Evolutionary conservation across 805 yeast genomes (phyloP).

Genomic region (Tetrapisispora nanseiensis): DNA sequence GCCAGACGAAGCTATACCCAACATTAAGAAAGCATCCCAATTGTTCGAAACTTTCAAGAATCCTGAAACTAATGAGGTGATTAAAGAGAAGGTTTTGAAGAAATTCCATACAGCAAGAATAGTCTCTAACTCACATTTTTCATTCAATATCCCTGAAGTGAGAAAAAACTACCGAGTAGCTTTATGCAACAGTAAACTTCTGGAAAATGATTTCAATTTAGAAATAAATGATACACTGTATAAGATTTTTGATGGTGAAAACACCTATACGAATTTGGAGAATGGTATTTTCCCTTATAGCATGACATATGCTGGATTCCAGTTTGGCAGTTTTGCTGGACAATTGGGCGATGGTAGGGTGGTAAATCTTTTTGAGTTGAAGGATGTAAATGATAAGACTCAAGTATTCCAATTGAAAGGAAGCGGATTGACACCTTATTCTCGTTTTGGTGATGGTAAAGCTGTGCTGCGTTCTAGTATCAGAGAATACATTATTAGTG

Average conservation of each 20-base stretch:
- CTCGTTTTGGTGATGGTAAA: slow-evolving; percentile 94
- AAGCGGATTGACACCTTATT: slow-evolving; percentile 82
- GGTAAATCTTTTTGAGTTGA: slow-evolving; percentile 64
- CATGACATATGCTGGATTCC: slow-evolving; percentile 92
- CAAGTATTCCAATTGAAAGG: slow-evolving; percentile 72
- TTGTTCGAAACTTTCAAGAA: not conserved
- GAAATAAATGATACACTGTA: slow-evolving; percentile 38
- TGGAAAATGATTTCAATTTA: slow-evolving; percentile 54
- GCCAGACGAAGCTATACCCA: slow-evolving; percentile 27
- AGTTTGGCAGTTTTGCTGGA: slow-evolving; percentile 93
- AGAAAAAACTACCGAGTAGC: slow-evolving; percentile 41
- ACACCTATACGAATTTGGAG: slow-evolving; percentile 28
- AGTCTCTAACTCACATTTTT: slow-evolving; percentile 52
- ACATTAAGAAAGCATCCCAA: not conserved
- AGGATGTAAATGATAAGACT: slow-evolving; percentile 35
- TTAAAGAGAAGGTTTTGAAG: slow-evolving; percentile 11
- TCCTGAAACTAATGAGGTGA: slow-evolving; percentile 1
- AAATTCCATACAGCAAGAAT: slow-evolving; percentile 43
- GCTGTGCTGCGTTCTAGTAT: slow-evolving; percentile 84
- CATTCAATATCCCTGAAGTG: slow-evolving; percentile 61
- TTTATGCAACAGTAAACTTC: slow-evolving; percentile 48
- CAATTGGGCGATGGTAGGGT: slow-evolving; percentile 96
- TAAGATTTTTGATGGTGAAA: slow-evolving; percentile 53
- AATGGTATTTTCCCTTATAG: slow-evolving; percentile 63
- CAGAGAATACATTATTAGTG: slow-evolving; percentile 80